These are phyloP conservation scores for Melanomma pulvis-pyrius DNA, from an alignment of 495 filamentous ascomycete genomes.

Conservation along the genomic window DNA sequence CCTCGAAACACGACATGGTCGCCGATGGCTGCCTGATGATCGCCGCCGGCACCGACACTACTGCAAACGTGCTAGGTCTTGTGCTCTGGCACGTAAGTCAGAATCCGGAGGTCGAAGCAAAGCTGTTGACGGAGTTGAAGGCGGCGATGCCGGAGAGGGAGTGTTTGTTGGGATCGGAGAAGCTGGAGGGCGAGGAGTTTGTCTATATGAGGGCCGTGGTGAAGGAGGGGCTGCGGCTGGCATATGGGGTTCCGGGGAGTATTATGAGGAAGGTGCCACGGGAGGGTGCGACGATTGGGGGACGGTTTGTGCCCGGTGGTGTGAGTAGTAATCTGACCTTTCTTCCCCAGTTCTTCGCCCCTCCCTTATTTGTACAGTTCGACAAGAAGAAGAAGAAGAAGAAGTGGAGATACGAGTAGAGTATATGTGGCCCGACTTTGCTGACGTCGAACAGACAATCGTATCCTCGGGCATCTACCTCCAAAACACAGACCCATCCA, in stretches of 20 bases:
- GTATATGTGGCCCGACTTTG: too few species aligned
- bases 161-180: neutral
- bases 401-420: too few species aligned
- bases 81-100: conserved; percentile 12
- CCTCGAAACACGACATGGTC: conserved; percentile 6
- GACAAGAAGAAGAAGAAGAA: too few species aligned
- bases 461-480: conserved; percentile 6
- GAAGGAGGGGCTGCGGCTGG: conserved; percentile 12
- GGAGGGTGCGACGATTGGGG: neutral
- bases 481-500: conserved; percentile 3
- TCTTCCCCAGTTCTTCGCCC: neutral
- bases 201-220: conserved; percentile 10
- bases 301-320: conserved; percentile 3
- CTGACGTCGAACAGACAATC: neutral
- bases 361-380: neutral
- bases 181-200: conserved; percentile 2
- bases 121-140: conserved; percentile 4
- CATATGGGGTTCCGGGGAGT: conserved; percentile 6
- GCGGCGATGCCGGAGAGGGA: neutral
- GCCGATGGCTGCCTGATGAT: conserved; percentile 15
- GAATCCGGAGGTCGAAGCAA: conserved; percentile 1
- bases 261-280: conserved; percentile 7
- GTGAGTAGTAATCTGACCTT: neutral
- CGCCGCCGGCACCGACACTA: conserved; percentile 14
- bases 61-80: conserved; percentile 6